Conservation (phyloP, 768 basidiomycete species). For the Boletellus emodensis region DNA sequence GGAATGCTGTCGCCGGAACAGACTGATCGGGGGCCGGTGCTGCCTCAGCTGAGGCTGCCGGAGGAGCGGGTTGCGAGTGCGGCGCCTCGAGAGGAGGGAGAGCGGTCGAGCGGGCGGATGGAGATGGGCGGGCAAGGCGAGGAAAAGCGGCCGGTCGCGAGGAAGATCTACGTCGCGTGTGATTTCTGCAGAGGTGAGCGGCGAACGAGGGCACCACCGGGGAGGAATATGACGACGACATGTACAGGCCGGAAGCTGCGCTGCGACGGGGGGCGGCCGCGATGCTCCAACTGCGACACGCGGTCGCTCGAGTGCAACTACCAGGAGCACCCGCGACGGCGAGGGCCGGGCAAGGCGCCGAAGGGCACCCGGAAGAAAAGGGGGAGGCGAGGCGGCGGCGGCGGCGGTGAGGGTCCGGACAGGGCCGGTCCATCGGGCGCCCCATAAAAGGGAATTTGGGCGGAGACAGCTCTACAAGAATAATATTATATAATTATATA, state of each 20-base stretch:
- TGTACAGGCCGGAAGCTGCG: slow-evolving; percentile 65
- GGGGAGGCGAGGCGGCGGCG: slow-evolving; percentile 22
- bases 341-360: slow-evolving; percentile 74
- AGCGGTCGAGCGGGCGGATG: slow-evolving; percentile 6
- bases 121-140: slow-evolving; percentile 13
- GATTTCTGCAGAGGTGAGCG: slow-evolving; percentile 71
- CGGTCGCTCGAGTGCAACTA: slow-evolving; percentile 54
- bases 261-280: slow-evolving; percentile 64
- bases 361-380: slow-evolving; percentile 53
- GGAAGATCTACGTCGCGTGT: slow-evolving; percentile 54
- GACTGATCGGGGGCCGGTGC: slow-evolving; percentile 21
- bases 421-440: slow-evolving; percentile 24
- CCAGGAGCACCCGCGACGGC: slow-evolving; percentile 47
- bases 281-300: slow-evolving; percentile 58
- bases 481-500: slow-evolving; percentile 23
- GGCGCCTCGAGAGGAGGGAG: slow-evolving; percentile 9
- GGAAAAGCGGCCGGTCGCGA: slow-evolving; percentile 21
- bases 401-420: slow-evolving; percentile 21
- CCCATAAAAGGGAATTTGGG: slow-evolving; percentile 20
- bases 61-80: slow-evolving; percentile 9
- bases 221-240: not conserved
- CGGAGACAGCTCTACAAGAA: slow-evolving; percentile 16
- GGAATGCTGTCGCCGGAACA: slow-evolving; percentile 14
- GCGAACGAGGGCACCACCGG: not conserved
- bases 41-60: slow-evolving; percentile 29